Evolutionary conservation across 768 basidiomycete species (phyloP), one percentile per base, ranked within the genome.

Genomic region (Phylloporus scabripes): DNA sequence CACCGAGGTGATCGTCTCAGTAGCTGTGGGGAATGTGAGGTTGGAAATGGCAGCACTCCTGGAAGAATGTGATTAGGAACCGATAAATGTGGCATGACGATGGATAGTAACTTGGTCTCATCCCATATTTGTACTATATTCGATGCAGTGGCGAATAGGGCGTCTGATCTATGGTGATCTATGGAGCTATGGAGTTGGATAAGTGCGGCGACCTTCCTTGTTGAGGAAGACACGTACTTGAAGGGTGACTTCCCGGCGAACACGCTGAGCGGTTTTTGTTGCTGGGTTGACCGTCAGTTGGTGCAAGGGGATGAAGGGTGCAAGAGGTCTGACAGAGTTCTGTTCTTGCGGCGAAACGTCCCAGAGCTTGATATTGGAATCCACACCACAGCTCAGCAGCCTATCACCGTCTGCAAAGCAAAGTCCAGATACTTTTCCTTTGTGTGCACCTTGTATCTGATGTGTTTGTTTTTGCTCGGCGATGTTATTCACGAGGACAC

Each of bases 111-210:
- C 89, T 92, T 92, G 32, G 86, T 94, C 68, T 97, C 92, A 58
- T 99, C 96, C 96, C 96, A 99, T 56, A 99, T 78, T 65, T 98
- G 95, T 7, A 99, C 93, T 42, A 80, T 78, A 58, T 86, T 91
- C 0, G 92, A 95, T 2, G 92, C 93, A 0, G 95, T 94, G 0
- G 93, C 95, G 58, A 99, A 99, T 4, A 92, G 67, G n/a, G 85
- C 74, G 50, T 94, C 88, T 31, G 81, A 80, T 40, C 86, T 79
- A 64, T 98, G 96, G 62, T 97, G 96, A 59, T 97, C 92, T 68
- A 99, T 89, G 38, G 87, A 86, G 61, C 93, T 95, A 59, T 7
- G 29, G 32, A 48, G 40, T 38, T 3, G 18, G 12, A 24, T 48
- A 51, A 52, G 51, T 40, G 34, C 21, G 20, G 18, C 1, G n/a